These are phyloP conservation scores for Ramularia collo-cygni DNA, from an alignment of 2,329 filamentous ascomycete species.

Conservation along the genomic window DNA sequence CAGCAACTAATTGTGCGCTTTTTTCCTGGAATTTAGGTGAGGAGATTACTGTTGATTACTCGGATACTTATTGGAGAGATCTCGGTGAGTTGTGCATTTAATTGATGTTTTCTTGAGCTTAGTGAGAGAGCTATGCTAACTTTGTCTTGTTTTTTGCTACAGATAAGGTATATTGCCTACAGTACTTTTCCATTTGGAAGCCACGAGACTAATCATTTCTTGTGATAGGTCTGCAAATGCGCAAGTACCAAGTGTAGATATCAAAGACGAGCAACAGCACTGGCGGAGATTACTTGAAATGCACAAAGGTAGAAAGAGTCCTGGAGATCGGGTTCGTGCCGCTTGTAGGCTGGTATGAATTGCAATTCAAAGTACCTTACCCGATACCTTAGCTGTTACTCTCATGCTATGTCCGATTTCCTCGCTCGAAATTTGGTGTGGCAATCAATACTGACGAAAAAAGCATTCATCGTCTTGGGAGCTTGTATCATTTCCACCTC, in stretches of 20 bases:
- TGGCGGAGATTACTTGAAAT: conserved; percentile 7
- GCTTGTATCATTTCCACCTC: conserved; percentile 45
- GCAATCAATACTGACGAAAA: conserved; percentile 46
- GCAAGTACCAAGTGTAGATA: conserved; percentile 48
- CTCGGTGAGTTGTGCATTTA: conserved; percentile 8
- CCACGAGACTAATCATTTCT: conserved; percentile 23
- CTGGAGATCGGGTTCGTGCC: too few species aligned
- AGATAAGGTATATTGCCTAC: not conserved
- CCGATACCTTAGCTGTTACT: too few species aligned
- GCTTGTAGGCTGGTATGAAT: too few species aligned
- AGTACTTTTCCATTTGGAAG: not conserved
- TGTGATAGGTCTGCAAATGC: conserved; percentile 46
- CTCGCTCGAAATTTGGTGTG: conserved; percentile 37
- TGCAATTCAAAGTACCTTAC: too few species aligned
- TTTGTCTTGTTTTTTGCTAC: not conserved
- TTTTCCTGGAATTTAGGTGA: conserved; percentile 26
- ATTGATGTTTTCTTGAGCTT: too few species aligned
- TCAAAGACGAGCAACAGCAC: conserved; percentile 11
- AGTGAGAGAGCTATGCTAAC: not conserved
- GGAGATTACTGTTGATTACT: conserved; percentile 55
- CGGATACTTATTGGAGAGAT: conserved; percentile 49
- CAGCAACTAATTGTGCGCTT: too few species aligned
- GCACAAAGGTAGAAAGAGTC: not conserved
- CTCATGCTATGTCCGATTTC: conserved; percentile 4
- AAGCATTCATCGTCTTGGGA: conserved; percentile 47